Percentiles rank a stretch among this genome's conserved stretches.
Evolutionary conservation across 768 basidiomycete genomes (phyloP).

Genomic region (Leccinum barrowsii): DNA sequence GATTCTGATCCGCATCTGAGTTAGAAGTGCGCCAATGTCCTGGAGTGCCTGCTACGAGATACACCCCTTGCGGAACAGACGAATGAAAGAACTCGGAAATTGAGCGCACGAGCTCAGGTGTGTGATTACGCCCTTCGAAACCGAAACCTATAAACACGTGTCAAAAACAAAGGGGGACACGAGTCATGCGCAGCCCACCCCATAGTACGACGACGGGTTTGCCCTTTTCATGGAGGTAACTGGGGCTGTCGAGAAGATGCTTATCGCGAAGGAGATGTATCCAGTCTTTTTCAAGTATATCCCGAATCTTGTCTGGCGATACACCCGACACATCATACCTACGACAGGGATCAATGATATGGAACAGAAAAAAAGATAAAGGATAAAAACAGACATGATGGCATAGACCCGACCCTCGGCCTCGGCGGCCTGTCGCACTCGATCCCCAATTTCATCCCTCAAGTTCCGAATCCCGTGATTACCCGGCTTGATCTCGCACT

Average conservation of each 20-base stretch:
- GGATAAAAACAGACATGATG: constrained; percentile 61
- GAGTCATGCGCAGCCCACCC: constrained; percentile 39
- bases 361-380: background rate
- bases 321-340: constrained; percentile 87
- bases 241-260: constrained; percentile 64
- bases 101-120: constrained; percentile 53
- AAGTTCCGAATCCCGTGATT: constrained; percentile 57
- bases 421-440: constrained; percentile 75
- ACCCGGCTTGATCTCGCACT: constrained; percentile 54
- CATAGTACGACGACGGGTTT: constrained; percentile 71
- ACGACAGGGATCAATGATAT: background rate
- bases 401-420: constrained; percentile 77
- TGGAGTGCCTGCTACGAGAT: constrained; percentile 68
- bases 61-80: constrained; percentile 68
- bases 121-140: constrained; percentile 56
- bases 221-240: constrained; percentile 67
- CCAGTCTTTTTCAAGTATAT: constrained; percentile 71
- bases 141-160: constrained; percentile 58
- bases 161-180: background rate
- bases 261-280: constrained; percentile 60
- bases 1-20: constrained; percentile 67
- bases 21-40: constrained; percentile 72
- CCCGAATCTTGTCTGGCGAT: constrained; percentile 63
- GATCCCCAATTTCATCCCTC: constrained; percentile 71
- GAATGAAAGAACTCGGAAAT: constrained; percentile 56